These are phyloP conservation scores for Claviceps cyperi DNA, from an alignment of 2,329 filamentous ascomycete genomes.

Conservation along the genomic window DNA sequence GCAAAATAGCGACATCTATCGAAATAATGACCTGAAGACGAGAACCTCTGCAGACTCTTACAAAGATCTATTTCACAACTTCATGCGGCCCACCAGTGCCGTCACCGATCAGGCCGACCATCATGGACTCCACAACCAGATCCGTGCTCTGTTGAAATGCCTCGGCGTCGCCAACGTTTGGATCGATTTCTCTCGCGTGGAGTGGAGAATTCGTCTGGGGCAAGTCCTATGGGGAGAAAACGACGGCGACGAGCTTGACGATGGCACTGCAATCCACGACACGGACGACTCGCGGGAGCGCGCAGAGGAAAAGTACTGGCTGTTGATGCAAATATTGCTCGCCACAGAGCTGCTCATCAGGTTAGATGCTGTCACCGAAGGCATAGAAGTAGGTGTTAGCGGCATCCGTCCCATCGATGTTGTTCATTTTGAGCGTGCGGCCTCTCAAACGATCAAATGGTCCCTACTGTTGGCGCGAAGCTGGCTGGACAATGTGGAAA, in stretches of 20 bases:
- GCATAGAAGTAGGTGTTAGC: slow-evolving; percentile 39
- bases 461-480: slow-evolving; percentile 48
- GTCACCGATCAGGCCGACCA: slow-evolving; percentile 44
- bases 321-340: slow-evolving; percentile 50
- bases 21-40: slow-evolving; percentile 35
- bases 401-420: slow-evolving; percentile 41
- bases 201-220: slow-evolving; percentile 60
- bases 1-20: slow-evolving; percentile 40
- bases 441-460: slow-evolving; percentile 50
- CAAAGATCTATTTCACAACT: slow-evolving; percentile 45
- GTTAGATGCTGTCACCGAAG: slow-evolving; percentile 47
- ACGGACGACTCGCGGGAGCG: slow-evolving; percentile 34
- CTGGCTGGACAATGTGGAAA: slow-evolving; percentile 54
- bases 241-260: slow-evolving; percentile 36
- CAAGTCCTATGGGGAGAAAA: slow-evolving; percentile 53
- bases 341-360: slow-evolving; percentile 51
- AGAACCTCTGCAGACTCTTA: slow-evolving; percentile 42
- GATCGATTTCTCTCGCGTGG: slow-evolving; percentile 60
- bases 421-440: slow-evolving; percentile 45
- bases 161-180: slow-evolving; percentile 52
- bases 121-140: slow-evolving; percentile 53
- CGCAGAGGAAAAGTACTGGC: slow-evolving; percentile 50
- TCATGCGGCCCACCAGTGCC: slow-evolving; percentile 41
- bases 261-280: slow-evolving; percentile 36
- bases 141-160: slow-evolving; percentile 51